These are phyloP conservation scores for Filobasidium floriforme DNA, from an alignment of 768 basidiomycete genomes.

Conservation along the genomic window DNA sequence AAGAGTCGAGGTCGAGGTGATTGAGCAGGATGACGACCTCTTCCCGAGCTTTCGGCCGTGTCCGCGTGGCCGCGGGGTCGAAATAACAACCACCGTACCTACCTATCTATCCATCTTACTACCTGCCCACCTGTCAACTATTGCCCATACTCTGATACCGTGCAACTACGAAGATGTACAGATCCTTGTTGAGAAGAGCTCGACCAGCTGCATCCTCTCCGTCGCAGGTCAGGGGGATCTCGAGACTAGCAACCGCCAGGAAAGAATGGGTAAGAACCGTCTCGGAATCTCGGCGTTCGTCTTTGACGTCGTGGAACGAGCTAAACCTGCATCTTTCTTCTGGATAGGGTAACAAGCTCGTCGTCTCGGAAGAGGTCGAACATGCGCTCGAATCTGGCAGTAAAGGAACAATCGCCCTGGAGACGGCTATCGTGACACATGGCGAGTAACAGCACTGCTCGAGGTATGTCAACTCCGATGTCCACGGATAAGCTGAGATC, in stretches of 20 bases:
- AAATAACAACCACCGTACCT: too few relatives aligned
- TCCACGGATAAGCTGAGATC: neutral
- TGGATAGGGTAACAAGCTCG: slow-evolving; percentile 19
- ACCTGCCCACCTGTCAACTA: too few relatives aligned
- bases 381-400: slow-evolving; percentile 61
- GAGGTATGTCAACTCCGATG: too few relatives aligned
- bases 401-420: slow-evolving; percentile 74
- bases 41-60: too few relatives aligned
- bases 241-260: neutral
- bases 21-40: too few relatives aligned
- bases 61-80: too few relatives aligned
- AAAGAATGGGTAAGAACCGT: neutral
- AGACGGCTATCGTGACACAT: slow-evolving; percentile 86
- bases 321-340: too few relatives aligned
- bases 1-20: too few relatives aligned
- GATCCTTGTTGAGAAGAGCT: neutral
- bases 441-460: slow-evolving; percentile 43
- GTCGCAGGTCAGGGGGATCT: neutral
- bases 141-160: too few relatives aligned
- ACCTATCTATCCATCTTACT: too few relatives aligned
- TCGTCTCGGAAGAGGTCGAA: slow-evolving; percentile 56
- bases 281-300: neutral
- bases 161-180: neutral
- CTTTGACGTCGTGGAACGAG: neutral
- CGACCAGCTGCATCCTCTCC: neutral